Evolutionary conservation across 805 yeast species (phyloP), one percentile per base, ranked within the genome.

Genomic region (Yarrowia porcina): DNA sequence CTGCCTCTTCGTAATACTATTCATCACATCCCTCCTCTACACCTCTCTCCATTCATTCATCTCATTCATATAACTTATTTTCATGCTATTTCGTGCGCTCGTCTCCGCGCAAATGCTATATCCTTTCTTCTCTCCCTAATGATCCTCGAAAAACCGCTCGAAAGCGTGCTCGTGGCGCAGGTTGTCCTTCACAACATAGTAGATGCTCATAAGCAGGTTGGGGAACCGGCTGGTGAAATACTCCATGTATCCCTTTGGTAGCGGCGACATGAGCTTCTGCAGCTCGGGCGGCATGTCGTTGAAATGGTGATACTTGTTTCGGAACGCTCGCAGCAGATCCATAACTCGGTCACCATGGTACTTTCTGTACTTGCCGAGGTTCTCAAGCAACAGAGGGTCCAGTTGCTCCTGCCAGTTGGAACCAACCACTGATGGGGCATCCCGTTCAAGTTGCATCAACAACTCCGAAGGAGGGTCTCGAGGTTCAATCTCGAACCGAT

Each of bases 281-380:
- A 94, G 78, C 13, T 77, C 82, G 10, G 75, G 79, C 0, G 97
- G 97, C 71, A 92, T 76, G 72, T 94, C 99, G 75, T 90, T 90
- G 73, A 82, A 93, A 73, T 94, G 99, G 73, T 94, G 98, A 70
- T 90, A 87, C 73, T 94, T 94, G 76, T 94, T 94, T 69, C 99
- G 80, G 68, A 94, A 74, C 0, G 97, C 97, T 64, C 99, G 79
- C 64, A 94, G 75, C 59, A 94, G 75, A 72, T 94, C 99, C 85
- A 91, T 84, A 49, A 94, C 74, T 68, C 85, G 88, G 64, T 82
- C 84, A 0, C 88, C 82, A 66, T 87, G 87, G 73, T 94, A 94
- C 73, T 90, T 92, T 68, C 99, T 81, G 72, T 90, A 94, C 71
- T 89, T 90, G 18, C 96, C 97, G 66, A 94, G 78, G 70, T 93